Evolutionary conservation across 495 filamentous ascomycete species (phyloP), one percentile per base, ranked within the genome.

Genomic region (Chaetomidium leptoderma): DNA sequence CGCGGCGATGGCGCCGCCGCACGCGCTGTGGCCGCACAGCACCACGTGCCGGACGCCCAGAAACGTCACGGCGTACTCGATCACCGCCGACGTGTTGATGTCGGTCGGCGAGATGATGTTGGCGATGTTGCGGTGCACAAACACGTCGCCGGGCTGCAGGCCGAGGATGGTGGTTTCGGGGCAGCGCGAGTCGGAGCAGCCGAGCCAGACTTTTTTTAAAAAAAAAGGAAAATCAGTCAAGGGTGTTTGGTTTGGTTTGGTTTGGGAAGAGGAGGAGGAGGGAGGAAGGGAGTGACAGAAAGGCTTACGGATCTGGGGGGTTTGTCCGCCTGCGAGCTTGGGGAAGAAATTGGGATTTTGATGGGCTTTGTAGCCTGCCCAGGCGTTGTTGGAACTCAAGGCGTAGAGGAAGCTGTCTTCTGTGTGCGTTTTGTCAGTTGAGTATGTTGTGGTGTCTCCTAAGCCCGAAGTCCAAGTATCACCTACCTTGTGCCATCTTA

Each of bases 71-170:
- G 90, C 86, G 68, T 87, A 96, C 65, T 91, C 86, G 75, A 96
- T 85, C n/a, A 93, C 91, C 54, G 83, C 80, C 16, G 81, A 74
- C 36, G 85, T 83, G 74, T 80, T 88, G 65, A 95, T 80, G 70
- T 96, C 91, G 64, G 81, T 83, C 13, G 86, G 77, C 55, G 85
- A 83, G 50, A 96, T 71, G 71, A 93, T 80, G 76, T 96, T 96
- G 70, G 90, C 91, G 72, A 96, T 93, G 78, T 96, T 96, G 70
- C 91, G 89, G 79, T 95, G 91, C 53, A 90, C 86, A 71, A 96
- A 96, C 62, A 95, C 85, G 63, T 96, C 90, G 62, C 91, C 91
- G 4, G 91, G 91, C 58, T 90, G 78, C 44, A 91, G 80, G 61
- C 85, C 84, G 5, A 91, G 79, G 63, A 96, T 76, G 54, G 86